Base-by-base conservation (phyloP, 768 basidiomycete genomes). In the Obba rivulosa region DNA sequence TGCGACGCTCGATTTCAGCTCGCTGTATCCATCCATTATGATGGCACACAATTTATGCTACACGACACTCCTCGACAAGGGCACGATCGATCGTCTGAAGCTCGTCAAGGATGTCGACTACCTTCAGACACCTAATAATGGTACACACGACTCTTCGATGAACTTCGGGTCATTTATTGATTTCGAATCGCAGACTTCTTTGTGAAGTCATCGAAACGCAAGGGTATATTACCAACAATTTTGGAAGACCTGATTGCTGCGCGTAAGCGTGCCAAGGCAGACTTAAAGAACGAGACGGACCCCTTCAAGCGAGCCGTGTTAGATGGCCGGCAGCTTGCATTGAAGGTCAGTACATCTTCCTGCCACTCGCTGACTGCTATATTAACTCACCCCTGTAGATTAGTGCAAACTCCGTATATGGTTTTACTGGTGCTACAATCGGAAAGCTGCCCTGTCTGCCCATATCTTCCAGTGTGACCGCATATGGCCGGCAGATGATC, bases 41-140 rank as follows among this genome's bases (percentile, higher is more conserved):
- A 97, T 97, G 94, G 96, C 95, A 2, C 96, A 99, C 67, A 99
- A 99, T 62, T 72, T 99, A 1, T 99, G 96, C 65, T 99, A 98
- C 62, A 97, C 96, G 0, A 97, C 96, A 0, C 74, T 98, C n/a
- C 66, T 97, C 34, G 90, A 96, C 53, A 87, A 81, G 62, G 38
- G 49, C 4, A 87, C 85, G 0, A 85, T 95, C 11, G 86, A 92
- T 17, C 78, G 87, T 17, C 70, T 98, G 13, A 69, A 74, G 8
- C 74, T 98, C 17, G 78, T 80, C 28, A 91, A 87, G 62, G 92
- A 89, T 53, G 75, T 83, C 7, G 95, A 99, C 66, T 99, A 96
- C 61, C 85, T 90, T 48, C 81, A 87, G 59, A 98, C 96, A 1
- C 96, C 96, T 0, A 97, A 97, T 62, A 93, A 93, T 53, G 95